A percentile compares a stretch with the other conserved stretches of the same genome.
Evolutionary conservation across 768 basidiomycete species (phyloP).

Genomic region (Cubamyces sp.): DNA sequence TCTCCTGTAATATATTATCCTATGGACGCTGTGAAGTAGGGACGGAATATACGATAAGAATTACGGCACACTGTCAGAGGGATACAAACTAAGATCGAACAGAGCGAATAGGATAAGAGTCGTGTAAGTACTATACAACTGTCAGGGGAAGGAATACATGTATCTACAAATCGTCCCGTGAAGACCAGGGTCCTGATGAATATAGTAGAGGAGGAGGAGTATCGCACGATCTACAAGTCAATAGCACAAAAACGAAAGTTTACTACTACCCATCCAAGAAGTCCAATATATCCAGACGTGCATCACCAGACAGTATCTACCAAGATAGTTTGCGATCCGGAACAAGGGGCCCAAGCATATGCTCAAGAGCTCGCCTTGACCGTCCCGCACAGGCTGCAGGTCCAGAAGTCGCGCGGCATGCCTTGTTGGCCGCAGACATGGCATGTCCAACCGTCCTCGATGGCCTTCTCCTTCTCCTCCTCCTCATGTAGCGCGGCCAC

Average conservation of each 20-base stretch:
- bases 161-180: not conserved
- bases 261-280: too few relatives aligned
- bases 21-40: too few relatives aligned
- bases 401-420: slow-evolving; percentile 71
- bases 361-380: slow-evolving; percentile 49
- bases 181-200: not conserved
- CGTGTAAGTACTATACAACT: slow-evolving; percentile 21
- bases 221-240: not conserved
- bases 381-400: slow-evolving; percentile 71
- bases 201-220: not conserved
- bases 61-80: too few relatives aligned
- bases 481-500: too few relatives aligned
- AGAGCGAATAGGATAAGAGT: too few relatives aligned
- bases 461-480: not conserved
- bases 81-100: too few relatives aligned
- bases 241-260: not conserved
- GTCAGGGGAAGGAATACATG: slow-evolving; percentile 2
- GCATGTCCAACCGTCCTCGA: slow-evolving; percentile 61
- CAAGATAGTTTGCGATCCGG: not conserved
- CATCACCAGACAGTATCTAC: too few relatives aligned
- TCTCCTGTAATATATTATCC: too few relatives aligned
- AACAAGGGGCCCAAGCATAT: not conserved
- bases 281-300: too few relatives aligned
- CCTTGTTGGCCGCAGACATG: slow-evolving; percentile 62
- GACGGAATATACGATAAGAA: too few relatives aligned